These are phyloP conservation scores for Dendrobium officinale DNA, from an alignment of 106 monocot genomes.

Conservation along the genomic window DNA sequence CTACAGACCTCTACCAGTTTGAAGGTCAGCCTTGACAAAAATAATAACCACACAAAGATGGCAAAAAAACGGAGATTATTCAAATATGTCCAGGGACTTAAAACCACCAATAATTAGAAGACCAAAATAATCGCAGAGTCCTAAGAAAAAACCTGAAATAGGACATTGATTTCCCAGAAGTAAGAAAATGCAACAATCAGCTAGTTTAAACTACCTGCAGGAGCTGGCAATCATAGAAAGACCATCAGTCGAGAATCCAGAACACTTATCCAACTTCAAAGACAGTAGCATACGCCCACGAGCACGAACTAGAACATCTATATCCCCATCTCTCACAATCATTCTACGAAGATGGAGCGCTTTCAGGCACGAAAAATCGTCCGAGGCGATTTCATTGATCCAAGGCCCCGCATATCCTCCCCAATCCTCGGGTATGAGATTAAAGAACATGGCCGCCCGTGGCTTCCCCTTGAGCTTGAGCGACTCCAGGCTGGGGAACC, in stretches of 20 bases:
- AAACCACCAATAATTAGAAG: not conserved
- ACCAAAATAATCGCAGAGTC: not conserved
- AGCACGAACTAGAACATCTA: slow-evolving; percentile 39
- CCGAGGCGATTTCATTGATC: slow-evolving; percentile 44
- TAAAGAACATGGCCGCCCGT: slow-evolving; percentile 85
- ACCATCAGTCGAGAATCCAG: slow-evolving; percentile 76
- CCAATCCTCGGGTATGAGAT: slow-evolving; percentile 95
- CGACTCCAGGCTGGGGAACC: slow-evolving; percentile 76
- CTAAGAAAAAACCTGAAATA: not conserved
- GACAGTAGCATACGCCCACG: slow-evolving; percentile 44
- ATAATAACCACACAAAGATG: not conserved
- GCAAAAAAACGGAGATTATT: not conserved
- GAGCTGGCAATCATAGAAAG: slow-evolving; percentile 49
- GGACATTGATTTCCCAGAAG: not conserved
- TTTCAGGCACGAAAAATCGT: slow-evolving; percentile 49
- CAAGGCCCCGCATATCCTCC: slow-evolving; percentile 84
- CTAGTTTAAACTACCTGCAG: slow-evolving; percentile 54
- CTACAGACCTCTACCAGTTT: not conserved
- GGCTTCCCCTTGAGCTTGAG: slow-evolving; percentile 94
- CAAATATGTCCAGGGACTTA: not conserved
- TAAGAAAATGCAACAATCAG: not conserved
- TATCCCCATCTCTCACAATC: slow-evolving; percentile 64
- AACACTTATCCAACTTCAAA: slow-evolving; percentile 89
- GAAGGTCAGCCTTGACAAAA: not conserved
- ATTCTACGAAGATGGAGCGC: slow-evolving; percentile 72